Evolutionary conservation across 1,284 basidiomycete genomes (phyloP).

Genomic region (Vanrija sp.): DNA sequence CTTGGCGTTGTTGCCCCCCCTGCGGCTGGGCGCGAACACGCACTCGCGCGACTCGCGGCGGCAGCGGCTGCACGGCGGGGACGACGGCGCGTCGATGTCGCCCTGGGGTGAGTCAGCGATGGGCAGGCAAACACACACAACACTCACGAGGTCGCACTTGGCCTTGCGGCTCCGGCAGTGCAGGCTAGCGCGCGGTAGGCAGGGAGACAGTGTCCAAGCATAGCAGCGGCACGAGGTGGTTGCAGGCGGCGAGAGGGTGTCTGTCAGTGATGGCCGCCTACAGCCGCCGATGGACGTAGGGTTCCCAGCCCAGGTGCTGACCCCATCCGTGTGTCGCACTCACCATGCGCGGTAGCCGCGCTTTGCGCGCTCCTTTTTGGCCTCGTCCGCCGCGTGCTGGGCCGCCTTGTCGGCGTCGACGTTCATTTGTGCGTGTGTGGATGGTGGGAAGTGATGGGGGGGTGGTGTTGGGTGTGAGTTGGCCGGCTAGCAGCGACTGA

Average conservation of each 20-base stretch:
- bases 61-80: slow-evolving; percentile 50
- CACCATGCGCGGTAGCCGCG: slow-evolving; percentile 43
- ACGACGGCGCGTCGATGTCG: slow-evolving; percentile 49
- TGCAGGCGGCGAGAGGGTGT: no score
- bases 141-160: slow-evolving; percentile 39
- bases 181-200: slow-evolving; percentile 18
- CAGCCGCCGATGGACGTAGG: neutral
- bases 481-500: no score
- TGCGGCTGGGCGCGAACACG: slow-evolving; percentile 45
- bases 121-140: neutral
- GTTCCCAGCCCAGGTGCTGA: no score
- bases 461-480: no score
- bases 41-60: slow-evolving; percentile 50
- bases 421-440: neutral
- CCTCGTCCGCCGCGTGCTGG: neutral
- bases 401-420: neutral
- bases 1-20: slow-evolving; percentile 43
- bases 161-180: slow-evolving; percentile 43
- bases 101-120: slow-evolving; percentile 27
- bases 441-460: neutral
- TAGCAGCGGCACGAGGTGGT: no score
- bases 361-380: slow-evolving; percentile 29
- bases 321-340: slow-evolving; percentile 9
- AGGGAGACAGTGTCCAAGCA: neutral
- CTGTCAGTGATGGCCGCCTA: neutral